A percentile compares a stretch with the other conserved stretches of the same genome.
Conservation (phyloP, 1,284 basidiomycete species). For the Papiliotrema nemorosa region DNA sequence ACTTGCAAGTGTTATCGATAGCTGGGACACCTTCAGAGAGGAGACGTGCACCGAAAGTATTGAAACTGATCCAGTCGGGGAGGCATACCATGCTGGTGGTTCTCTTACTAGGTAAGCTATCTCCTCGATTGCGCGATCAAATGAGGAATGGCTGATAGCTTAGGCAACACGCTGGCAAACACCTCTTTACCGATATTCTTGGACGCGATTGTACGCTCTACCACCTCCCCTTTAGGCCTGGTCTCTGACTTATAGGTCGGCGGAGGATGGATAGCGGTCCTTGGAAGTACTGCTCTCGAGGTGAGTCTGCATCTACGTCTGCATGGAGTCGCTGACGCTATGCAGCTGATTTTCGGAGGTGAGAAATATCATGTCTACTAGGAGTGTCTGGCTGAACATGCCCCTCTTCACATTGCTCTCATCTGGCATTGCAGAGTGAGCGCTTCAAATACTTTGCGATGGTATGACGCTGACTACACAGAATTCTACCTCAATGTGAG, state of each 20-base stretch:
- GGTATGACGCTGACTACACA: constrained; percentile 14
- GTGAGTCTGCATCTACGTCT: constrained; percentile 10
- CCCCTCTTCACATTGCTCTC: neutral
- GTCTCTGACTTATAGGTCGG: constrained; percentile 38
- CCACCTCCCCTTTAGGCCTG: no score
- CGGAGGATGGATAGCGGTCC: constrained; percentile 42
- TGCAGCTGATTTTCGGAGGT: constrained; percentile 37
- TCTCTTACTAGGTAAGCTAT: constrained; percentile 47
- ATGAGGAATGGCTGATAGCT: constrained; percentile 7
- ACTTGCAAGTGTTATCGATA: constrained; percentile 46
- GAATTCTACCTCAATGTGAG: constrained; percentile 45
- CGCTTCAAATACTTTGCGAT: neutral
- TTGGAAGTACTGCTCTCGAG: constrained; percentile 34
- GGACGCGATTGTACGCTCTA: constrained; percentile 36
- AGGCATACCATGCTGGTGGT: constrained; percentile 51
- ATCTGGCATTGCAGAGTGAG: constrained; percentile 17
- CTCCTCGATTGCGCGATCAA: neutral
- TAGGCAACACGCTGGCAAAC: constrained; percentile 53
- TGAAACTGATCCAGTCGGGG: constrained; percentile 48
- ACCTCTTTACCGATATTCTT: constrained; percentile 54
- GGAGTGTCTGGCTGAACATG: neutral
- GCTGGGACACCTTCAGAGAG: constrained; percentile 49
- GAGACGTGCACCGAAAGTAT: constrained; percentile 49
- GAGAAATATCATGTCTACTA: neutral
- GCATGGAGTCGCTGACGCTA: neutral